Percentiles rank a stretch among this genome's conserved stretches.
These are phyloP conservation scores for Stevia rebaudiana DNA, from an alignment of 140 eudicot species.

Conservation along the genomic window DNA sequence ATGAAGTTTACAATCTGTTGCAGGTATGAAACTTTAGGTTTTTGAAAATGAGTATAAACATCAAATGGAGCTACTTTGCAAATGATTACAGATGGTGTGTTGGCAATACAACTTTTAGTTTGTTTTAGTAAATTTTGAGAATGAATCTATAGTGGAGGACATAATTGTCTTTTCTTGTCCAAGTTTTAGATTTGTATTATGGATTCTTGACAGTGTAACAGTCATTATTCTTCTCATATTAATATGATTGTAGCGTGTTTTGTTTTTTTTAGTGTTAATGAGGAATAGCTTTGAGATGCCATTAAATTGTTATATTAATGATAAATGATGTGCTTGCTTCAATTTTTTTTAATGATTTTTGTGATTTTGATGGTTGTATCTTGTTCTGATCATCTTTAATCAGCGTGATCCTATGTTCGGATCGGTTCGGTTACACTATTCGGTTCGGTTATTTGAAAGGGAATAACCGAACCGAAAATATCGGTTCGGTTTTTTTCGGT, in stretches of 20 bases:
- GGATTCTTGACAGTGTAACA: slow-evolving; percentile 1
- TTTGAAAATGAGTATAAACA: neutral
- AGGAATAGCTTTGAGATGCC: neutral
- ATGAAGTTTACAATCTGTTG: neutral
- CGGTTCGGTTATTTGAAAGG: too few species aligned
- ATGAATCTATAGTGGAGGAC: slow-evolving; percentile 3
- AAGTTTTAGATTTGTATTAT: neutral
- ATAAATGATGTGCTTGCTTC: neutral
- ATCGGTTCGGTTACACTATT: too few species aligned
- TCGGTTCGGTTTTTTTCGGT: too few species aligned
- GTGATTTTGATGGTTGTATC: neutral
- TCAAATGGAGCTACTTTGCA: neutral
- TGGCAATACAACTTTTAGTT: slow-evolving; percentile 12
- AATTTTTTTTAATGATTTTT: neutral
- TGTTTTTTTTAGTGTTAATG: neutral
- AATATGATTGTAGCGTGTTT: neutral
- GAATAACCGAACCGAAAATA: too few species aligned
- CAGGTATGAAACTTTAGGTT: slow-evolving; percentile 15
- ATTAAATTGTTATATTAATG: neutral
- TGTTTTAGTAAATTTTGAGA: slow-evolving; percentile 13
- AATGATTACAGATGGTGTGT: slow-evolving; percentile 7
- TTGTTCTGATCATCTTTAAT: neutral
- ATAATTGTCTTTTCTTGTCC: neutral
- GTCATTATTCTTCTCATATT: neutral
- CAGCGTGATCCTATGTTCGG: neutral